A percentile compares a stretch with the other conserved stretches of the same genome.
phyloP scores from a whole-genome alignment of 2,329 filamentous ascomycete genomes.

The Ophiocordyceps sinensis region DNA sequence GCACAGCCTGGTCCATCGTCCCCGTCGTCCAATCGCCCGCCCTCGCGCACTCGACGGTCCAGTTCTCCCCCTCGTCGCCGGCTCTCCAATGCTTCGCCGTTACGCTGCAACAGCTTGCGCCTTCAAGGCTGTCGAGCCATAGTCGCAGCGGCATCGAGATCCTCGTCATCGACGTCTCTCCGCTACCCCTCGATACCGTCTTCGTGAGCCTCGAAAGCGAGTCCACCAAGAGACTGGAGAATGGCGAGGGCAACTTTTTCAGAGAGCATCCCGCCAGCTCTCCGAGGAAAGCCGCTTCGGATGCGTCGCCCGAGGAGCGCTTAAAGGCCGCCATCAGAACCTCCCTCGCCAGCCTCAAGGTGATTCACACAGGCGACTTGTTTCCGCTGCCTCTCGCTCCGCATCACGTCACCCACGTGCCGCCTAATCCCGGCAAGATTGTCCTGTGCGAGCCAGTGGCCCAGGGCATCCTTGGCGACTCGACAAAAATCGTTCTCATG shows the following conservation, averaged over 20 bases:
- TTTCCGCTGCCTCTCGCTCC: slow-evolving; percentile 63
- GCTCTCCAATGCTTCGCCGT: slow-evolving; percentile 69
- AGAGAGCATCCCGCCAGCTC: slow-evolving; percentile 37
- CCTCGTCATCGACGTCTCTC: slow-evolving; percentile 64
- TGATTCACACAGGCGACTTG: slow-evolving; percentile 75
- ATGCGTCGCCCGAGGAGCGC: slow-evolving; percentile 34
- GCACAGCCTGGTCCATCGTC: slow-evolving; percentile 71
- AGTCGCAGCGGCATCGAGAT: slow-evolving; percentile 72
- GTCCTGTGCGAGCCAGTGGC: slow-evolving; percentile 89
- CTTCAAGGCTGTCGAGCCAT: slow-evolving; percentile 58
- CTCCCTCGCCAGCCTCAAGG: slow-evolving; percentile 54
- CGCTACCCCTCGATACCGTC: slow-evolving; percentile 68
- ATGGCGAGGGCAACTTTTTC: slow-evolving; percentile 72
- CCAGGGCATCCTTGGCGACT: slow-evolving; percentile 65
- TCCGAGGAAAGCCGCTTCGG: slow-evolving; percentile 22
- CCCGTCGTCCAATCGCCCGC: slow-evolving; percentile 53
- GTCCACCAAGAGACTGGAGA: slow-evolving; percentile 63
- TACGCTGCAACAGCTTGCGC: slow-evolving; percentile 55
- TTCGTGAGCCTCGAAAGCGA: slow-evolving; percentile 79
- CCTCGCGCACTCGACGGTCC: slow-evolving; percentile 62
- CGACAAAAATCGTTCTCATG: slow-evolving; percentile 73
- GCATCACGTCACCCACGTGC: slow-evolving; percentile 75
- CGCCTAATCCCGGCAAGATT: slow-evolving; percentile 73
- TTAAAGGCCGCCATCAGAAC: slow-evolving; percentile 55
- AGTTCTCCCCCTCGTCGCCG: slow-evolving; percentile 58